Evolutionary conservation across 805 yeast genomes (phyloP).

Genomic region (Ogataea siamensis): DNA sequence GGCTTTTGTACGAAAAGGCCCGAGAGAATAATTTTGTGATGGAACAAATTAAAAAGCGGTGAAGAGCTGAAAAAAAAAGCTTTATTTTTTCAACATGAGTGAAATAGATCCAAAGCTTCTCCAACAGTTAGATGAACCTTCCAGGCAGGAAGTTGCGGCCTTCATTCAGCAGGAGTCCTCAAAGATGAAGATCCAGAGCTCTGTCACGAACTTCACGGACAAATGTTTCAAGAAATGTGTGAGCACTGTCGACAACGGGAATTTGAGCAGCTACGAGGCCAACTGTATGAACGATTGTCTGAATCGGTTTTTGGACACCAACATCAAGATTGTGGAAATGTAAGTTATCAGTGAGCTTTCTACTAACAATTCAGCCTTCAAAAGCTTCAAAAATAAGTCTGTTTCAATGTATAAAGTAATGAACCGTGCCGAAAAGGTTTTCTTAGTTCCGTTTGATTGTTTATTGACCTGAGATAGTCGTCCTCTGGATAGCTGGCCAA

Average conservation of each 20-base stretch:
- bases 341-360: conserved; percentile 17
- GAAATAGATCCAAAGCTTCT: conserved; percentile 29
- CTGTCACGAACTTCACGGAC: conserved; percentile 86
- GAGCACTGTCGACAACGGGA: conserved; percentile 42
- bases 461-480: too few relatives aligned
- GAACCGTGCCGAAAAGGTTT: too few relatives aligned
- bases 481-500: too few relatives aligned
- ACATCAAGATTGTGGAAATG: conserved; percentile 73
- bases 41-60: conserved; percentile 6
- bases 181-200: conserved; percentile 81
- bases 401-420: conserved; percentile 2
- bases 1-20: conserved; percentile 53
- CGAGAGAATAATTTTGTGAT: conserved; percentile 22
- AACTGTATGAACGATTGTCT: conserved; percentile 77
- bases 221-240: conserved; percentile 89
- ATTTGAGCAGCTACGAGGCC: conserved; percentile 59
- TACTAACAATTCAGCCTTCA: conserved; percentile 23
- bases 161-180: conserved; percentile 83
- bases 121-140: conserved; percentile 54
- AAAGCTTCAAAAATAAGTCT: conserved; percentile 17
- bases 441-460: too few relatives aligned
- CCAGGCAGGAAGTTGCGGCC: conserved; percentile 69
- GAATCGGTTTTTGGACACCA: conserved; percentile 82
- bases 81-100: conserved; percentile 19
- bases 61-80: not conserved